Evolutionary conservation across 495 filamentous ascomycete species (phyloP), one percentile per base, ranked within the genome.

Genomic region (Trypethelium eluteriae): DNA sequence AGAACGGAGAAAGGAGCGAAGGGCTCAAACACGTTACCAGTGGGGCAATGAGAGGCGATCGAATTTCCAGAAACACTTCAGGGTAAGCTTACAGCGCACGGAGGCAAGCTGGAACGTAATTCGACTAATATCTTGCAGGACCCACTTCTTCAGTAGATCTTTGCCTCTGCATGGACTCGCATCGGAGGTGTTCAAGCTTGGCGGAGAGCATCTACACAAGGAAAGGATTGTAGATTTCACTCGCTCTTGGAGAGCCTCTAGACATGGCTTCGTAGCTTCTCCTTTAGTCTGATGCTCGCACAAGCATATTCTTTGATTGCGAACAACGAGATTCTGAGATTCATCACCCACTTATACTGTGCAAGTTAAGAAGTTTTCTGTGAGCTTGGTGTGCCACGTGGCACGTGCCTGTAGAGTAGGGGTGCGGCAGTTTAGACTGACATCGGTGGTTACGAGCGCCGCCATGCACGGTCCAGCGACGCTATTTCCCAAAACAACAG

Each of bases 11-110:
- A 79, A 82, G 62, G 85, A 86, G 59, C 79, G 86, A 64, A 79
- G 86, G 66, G 82, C 81, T 56, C 78, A 84, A 73, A 80, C 80
- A 64, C 79, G 83, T 65, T 84, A 83, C 64, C 80, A 84, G 63
- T 86, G 85, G 74, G 83, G 85, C 38, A 79, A 87, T 68, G 82
- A 92, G 69, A 84, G 82, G 77, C 78, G 79, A 67, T 78, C 74
- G 64, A 93, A 93, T 74, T 80, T 75, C 75, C 89, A 93, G 74
- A 91, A 92, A 76, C 89, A 92, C 76, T 93, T 83, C 82, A 77
- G 89, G 70, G 86, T 86, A 77, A 78, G 83, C 75, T 66, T 74
- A 34, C 18, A 14, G 14, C 3, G 3, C 1, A 25, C 9, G n/a
- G 66, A 34, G 25, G 11, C 10, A 9, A 32, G n/a, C 34, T 6